Percentiles rank a stretch among this genome's conserved stretches.
These are phyloP conservation scores for Diaporthe sp. DNA, from an alignment of 2,329 filamentous ascomycete genomes.

Conservation along the genomic window DNA sequence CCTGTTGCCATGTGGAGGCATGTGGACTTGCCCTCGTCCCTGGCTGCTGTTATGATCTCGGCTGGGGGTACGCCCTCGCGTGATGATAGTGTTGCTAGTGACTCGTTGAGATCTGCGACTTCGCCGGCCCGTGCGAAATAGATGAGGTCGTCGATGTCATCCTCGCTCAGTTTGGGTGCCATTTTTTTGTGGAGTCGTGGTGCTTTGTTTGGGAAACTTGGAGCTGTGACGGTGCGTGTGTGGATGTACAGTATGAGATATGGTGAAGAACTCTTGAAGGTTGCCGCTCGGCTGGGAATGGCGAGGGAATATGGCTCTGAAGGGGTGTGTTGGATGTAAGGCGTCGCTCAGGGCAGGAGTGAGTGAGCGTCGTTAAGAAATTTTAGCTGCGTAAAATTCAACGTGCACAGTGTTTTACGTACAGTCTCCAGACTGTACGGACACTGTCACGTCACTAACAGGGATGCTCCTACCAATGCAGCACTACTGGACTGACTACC, in stretches of 20 bases:
- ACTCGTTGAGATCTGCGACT: constrained; percentile 73
- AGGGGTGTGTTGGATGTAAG: neutral
- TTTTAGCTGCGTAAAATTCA: constrained; percentile 30
- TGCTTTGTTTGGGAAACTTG: neutral
- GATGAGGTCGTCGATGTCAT: constrained; percentile 91
- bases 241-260: neutral
- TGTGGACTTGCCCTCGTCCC: constrained; percentile 83
- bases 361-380: constrained; percentile 31
- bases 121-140: constrained; percentile 89
- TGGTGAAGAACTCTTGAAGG: neutral
- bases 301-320: neutral
- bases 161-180: constrained; percentile 74
- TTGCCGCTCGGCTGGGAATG: neutral
- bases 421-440: neutral
- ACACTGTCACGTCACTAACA: neutral
- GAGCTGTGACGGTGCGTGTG: no score
- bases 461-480: neutral
- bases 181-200: constrained; percentile 49
- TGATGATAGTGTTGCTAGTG: constrained; percentile 71
- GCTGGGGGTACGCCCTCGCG: constrained; percentile 71
- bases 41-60: constrained; percentile 78
- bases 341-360: neutral
- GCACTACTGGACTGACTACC: neutral
- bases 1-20: constrained; percentile 93
- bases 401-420: neutral